A percentile compares a stretch with the other conserved stretches of the same genome.
These are phyloP conservation scores for Austroboletus rostrupii DNA, from an alignment of 1,284 basidiomycete genomes.

Conservation along the genomic window DNA sequence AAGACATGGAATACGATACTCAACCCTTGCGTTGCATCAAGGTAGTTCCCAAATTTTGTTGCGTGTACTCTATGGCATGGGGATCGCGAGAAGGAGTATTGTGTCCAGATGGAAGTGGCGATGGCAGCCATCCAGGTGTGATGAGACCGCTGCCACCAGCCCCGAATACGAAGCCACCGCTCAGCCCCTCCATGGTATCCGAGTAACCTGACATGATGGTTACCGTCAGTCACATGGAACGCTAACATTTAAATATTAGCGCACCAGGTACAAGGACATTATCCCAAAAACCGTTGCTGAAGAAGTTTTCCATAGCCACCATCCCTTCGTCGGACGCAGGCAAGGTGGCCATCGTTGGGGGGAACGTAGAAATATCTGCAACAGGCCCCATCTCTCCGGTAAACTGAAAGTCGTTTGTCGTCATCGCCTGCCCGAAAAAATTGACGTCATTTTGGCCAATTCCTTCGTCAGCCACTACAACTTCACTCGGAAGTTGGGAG, in stretches of 20 bases:
- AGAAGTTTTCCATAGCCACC: slow-evolving; percentile 76
- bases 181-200: slow-evolving; percentile 72
- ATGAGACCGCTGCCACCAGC: slow-evolving; percentile 63
- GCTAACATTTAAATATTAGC: slow-evolving; percentile 23
- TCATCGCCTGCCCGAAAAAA: slow-evolving; percentile 24
- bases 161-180: slow-evolving; percentile 78
- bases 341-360: slow-evolving; percentile 69
- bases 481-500: slow-evolving; percentile 23
- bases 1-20: slow-evolving; percentile 2
- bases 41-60: slow-evolving; percentile 23
- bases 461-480: slow-evolving; percentile 20
- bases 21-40: slow-evolving; percentile 30
- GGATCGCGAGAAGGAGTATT: slow-evolving; percentile 27
- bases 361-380: slow-evolving; percentile 74
- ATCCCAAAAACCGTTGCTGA: slow-evolving; percentile 79
- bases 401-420: slow-evolving; percentile 56
- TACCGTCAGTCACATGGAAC: slow-evolving; percentile 10
- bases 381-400: slow-evolving; percentile 78
- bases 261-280: slow-evolving; percentile 76
- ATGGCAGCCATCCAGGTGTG: slow-evolving; percentile 33
- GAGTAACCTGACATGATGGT: slow-evolving; percentile 55
- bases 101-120: slow-evolving; percentile 30
- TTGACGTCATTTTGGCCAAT: slow-evolving; percentile 23
- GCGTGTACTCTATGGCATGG: slow-evolving; percentile 25
- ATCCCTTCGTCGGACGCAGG: slow-evolving; percentile 44